Evolutionary conservation across 2,329 filamentous ascomycete genomes (phyloP), one percentile per base, ranked within the genome.

Genomic region (Cytospora piceae): DNA sequence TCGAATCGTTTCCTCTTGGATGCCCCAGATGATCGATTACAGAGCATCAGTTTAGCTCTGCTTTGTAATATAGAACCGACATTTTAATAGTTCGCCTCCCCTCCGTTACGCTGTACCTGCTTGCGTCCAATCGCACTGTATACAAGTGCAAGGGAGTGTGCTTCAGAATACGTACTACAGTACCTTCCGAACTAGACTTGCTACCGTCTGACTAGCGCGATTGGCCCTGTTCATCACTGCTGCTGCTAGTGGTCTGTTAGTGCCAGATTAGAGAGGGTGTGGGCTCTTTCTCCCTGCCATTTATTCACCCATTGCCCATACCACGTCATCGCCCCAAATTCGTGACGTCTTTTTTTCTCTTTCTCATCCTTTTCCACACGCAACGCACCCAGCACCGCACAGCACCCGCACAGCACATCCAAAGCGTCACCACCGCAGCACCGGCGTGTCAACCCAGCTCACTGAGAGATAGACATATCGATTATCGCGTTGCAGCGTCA

Each of bases 241-340:
- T 49, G 46, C 46, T 49, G 46, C 46, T 49, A 49, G 39, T 56
- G 34, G 49, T 51, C 17, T 66, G 66, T 68, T 66, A 66, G 63
- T 64, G 56, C 20, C 56, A 46, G 32, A 49, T 32, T 32, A 24
- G 34, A 49, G 20, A 49, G 17, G 54, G 58, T 37, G 64, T 59
- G 55, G 49, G 64, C 39, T 32, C 52, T 55, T 54, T 20, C 53
- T 59, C 66, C 59, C 61, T 65, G 63, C 63, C 66, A 66, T 68
- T 68, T 68, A 68, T 68, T 68, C 58, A 61, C 58, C 66, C 58
- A 67, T 61, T 62, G 62, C 66, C 66, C 66, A 65, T 63, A 67
- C 66, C 66, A 68, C 66, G 66, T 68, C 66, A 68, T 68, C 66
- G 66, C 63, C 65, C 66, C 63, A 66, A 63, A 57, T 62, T 56